A percentile compares a stretch with the other conserved stretches of the same genome.
Evolutionary conservation across 768 basidiomycete genomes (phyloP).

Genomic region (Cyathus striatus): DNA sequence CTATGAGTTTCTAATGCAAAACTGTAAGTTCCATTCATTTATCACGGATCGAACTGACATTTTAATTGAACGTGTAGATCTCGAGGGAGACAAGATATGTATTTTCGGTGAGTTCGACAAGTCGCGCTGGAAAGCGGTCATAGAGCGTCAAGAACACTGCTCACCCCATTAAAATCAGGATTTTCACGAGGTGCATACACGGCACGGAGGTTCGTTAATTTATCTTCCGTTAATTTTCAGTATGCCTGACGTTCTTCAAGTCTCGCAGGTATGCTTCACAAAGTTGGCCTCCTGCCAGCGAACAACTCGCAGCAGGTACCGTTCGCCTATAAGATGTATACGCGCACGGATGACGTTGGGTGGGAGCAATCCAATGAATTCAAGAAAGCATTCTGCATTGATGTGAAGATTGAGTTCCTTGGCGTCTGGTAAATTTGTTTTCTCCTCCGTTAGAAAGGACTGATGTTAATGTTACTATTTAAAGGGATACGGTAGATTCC

Average conservation of each 20-base stretch:
- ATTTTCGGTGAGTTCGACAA: slow-evolving; percentile 42
- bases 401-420: slow-evolving; percentile 44
- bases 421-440: slow-evolving; percentile 35
- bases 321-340: slow-evolving; percentile 57
- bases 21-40: slow-evolving; percentile 27
- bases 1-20: slow-evolving; percentile 58
- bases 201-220: slow-evolving; percentile 27
- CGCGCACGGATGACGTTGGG: slow-evolving; percentile 29
- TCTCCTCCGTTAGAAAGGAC: not conserved
- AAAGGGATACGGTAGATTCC: slow-evolving; percentile 52
- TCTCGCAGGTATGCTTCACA: slow-evolving; percentile 52
- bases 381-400: slow-evolving; percentile 43
- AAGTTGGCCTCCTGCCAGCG: slow-evolving; percentile 38
- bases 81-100: slow-evolving; percentile 47
- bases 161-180: slow-evolving; percentile 6
- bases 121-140: no score
- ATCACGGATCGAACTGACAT: not conserved
- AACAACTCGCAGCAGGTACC: slow-evolving; percentile 47
- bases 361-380: slow-evolving; percentile 43
- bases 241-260: slow-evolving; percentile 11
- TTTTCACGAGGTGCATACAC: slow-evolving; percentile 64
- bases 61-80: slow-evolving; percentile 20
- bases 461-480: not conserved
- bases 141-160: no score
- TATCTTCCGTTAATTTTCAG: not conserved